Conservation (phyloP, 148 eudicot species). For the Tetragonia tetragonoides region DNA sequence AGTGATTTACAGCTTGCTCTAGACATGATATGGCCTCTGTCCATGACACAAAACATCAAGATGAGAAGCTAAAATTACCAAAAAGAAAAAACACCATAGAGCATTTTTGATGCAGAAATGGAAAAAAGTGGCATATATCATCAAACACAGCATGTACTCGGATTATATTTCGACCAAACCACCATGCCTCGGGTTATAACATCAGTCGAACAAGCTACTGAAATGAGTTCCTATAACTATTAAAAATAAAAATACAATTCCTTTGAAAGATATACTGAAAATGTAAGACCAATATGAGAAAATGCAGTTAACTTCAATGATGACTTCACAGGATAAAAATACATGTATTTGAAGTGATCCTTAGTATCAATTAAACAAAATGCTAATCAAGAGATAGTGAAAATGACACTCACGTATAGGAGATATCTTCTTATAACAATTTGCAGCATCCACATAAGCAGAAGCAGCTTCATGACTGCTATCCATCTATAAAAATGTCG, state of each 20-base stretch:
- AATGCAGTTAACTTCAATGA: background rate
- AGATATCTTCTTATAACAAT: conserved; percentile 43
- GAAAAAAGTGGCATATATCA: background rate
- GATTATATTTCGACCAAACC: no score
- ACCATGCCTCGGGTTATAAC: background rate
- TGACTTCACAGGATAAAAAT: background rate
- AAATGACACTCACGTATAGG: conserved; percentile 29
- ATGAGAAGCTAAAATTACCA: background rate
- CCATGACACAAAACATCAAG: background rate
- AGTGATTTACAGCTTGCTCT: conserved; percentile 45
- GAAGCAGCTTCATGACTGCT: conserved; percentile 37
- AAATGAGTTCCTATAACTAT: background rate
- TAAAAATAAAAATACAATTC: background rate
- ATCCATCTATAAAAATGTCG: conserved; percentile 21
- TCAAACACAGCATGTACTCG: background rate
- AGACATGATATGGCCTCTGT: conserved; percentile 55
- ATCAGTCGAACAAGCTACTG: background rate
- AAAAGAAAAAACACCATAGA: background rate
- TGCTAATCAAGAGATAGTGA: background rate
- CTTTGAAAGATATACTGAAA: no score
- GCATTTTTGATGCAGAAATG: background rate
- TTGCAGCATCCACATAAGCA: conserved; percentile 47
- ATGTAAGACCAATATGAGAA: background rate
- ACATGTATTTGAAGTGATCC: background rate
- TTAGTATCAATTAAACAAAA: background rate